Evolutionary conservation across 106 monocot species (phyloP).

Genomic region (Apostasia shenzhenica): DNA sequence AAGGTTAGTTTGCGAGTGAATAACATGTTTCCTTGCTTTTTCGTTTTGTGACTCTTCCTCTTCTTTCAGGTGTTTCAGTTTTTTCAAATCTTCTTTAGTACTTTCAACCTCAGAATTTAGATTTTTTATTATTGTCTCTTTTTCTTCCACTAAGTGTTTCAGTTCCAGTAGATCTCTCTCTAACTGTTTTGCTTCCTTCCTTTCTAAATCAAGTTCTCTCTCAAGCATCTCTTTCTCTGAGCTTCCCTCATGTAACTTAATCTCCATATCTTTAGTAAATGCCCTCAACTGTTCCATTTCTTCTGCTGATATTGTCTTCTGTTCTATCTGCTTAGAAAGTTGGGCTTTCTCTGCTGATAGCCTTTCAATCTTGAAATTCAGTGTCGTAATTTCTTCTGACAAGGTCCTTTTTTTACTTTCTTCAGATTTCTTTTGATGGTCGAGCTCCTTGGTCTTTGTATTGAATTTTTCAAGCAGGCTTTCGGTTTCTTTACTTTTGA

Average conservation of each 20-base stretch:
- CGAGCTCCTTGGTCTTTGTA: slow-evolving; percentile 38
- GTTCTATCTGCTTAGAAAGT: slow-evolving; percentile 27
- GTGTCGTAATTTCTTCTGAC: slow-evolving; percentile 34
- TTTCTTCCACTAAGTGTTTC: slow-evolving; percentile 27
- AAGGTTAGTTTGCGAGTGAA: slow-evolving; percentile 23
- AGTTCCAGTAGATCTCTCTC: slow-evolving; percentile 27
- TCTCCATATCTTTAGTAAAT: slow-evolving; percentile 27
- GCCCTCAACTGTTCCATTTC: slow-evolving; percentile 27
- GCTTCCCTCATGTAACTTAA: slow-evolving; percentile 17
- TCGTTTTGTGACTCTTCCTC: slow-evolving; percentile 46
- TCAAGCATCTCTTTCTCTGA: slow-evolving; percentile 33
- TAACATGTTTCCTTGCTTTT: slow-evolving; percentile 31
- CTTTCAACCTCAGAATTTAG: slow-evolving; percentile 34
- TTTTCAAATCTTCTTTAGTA: slow-evolving; percentile 25
- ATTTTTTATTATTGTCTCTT: slow-evolving; percentile 28
- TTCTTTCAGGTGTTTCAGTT: slow-evolving; percentile 27
- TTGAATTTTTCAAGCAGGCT: slow-evolving; percentile 40
- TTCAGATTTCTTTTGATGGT: slow-evolving; percentile 38
- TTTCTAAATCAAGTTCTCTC: slow-evolving; percentile 27
- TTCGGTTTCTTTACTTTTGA: slow-evolving; percentile 60
- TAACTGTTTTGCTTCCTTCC: slow-evolving; percentile 23
- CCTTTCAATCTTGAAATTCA: slow-evolving; percentile 37
- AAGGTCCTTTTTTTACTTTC: slow-evolving; percentile 28
- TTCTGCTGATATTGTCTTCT: slow-evolving; percentile 18
- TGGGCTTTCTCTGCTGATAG: slow-evolving; percentile 35